A percentile compares a stretch with the other conserved stretches of the same genome.
Conservation (phyloP, 768 basidiomycete species). For the Lactarius akahatsu region DNA sequence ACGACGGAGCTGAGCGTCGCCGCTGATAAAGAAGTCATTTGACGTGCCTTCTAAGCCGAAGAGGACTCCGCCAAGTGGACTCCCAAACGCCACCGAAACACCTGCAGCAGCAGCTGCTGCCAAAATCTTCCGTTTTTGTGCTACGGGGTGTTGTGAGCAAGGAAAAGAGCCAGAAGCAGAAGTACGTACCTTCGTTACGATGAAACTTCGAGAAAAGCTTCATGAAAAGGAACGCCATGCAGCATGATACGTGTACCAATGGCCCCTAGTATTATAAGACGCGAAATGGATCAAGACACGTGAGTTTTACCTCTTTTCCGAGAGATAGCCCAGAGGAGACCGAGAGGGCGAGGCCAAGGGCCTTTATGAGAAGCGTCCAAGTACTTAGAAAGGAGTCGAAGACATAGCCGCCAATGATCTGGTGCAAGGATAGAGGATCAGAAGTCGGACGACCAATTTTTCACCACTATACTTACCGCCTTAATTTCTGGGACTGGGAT, state of each 20-base stretch:
- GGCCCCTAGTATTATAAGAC: slow-evolving; percentile 53
- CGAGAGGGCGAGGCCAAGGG: slow-evolving; percentile 75
- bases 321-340: slow-evolving; percentile 84
- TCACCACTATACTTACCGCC: slow-evolving; percentile 47
- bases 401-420: slow-evolving; percentile 84
- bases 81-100: slow-evolving; percentile 86
- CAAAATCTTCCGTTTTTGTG: slow-evolving; percentile 76
- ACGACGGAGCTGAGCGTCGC: slow-evolving; percentile 2
- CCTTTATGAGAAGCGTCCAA: slow-evolving; percentile 85
- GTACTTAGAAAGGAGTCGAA: slow-evolving; percentile 83
- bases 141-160: slow-evolving; percentile 37
- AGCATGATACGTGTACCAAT: slow-evolving; percentile 81
- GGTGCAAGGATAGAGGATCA: slow-evolving; percentile 1
- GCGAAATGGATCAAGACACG: slow-evolving; percentile 7
- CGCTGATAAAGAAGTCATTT: background rate
- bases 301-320: slow-evolving; percentile 68
- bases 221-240: slow-evolving; percentile 71
- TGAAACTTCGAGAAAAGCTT: slow-evolving; percentile 68
- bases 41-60: slow-evolving; percentile 72
- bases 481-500: slow-evolving; percentile 72
- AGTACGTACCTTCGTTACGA: slow-evolving; percentile 65
- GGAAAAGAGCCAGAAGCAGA: background rate
- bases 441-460: background rate
- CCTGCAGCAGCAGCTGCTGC: slow-evolving; percentile 85
- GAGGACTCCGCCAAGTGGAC: slow-evolving; percentile 80